Conservation (phyloP, 2,329 filamentous ascomycete species). For the Dactylellina sp. region DNA sequence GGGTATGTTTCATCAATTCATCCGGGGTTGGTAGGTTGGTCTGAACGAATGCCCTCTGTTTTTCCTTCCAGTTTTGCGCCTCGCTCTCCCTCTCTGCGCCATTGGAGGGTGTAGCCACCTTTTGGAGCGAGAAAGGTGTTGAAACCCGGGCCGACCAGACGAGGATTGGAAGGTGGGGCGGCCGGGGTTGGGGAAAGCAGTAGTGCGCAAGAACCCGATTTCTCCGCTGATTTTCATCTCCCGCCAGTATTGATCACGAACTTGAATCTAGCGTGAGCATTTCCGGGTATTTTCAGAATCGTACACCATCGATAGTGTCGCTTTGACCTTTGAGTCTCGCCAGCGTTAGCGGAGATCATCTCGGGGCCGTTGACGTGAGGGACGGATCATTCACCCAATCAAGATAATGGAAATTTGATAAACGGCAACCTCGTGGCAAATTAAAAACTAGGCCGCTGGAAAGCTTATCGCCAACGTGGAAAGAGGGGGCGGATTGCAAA, state of each 20-base stretch:
- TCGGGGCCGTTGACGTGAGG: too few relatives aligned
- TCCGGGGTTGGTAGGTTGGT: conserved; percentile 34
- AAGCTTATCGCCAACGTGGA: too few relatives aligned
- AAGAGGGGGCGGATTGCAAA: too few relatives aligned
- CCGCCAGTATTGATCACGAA: not conserved
- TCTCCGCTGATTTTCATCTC: conserved; percentile 38
- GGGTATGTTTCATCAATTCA: conserved; percentile 45
- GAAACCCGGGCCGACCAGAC: conserved; percentile 46
- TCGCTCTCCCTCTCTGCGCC: conserved; percentile 35
- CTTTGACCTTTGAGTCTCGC: too few relatives aligned
- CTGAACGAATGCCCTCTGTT: conserved; percentile 7
- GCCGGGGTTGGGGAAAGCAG: conserved; percentile 26
- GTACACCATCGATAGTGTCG: too few relatives aligned
- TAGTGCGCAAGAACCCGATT: conserved; percentile 43
- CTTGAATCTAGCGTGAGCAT: not conserved
- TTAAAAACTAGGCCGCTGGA: too few relatives aligned
- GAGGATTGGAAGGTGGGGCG: conserved; percentile 40
- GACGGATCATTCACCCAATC: too few relatives aligned
- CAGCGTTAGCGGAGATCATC: too few relatives aligned
- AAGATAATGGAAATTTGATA: too few relatives aligned
- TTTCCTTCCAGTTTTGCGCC: conserved; percentile 31
- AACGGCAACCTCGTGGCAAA: too few relatives aligned
- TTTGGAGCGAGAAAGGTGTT: conserved; percentile 1
- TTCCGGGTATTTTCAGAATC: too few relatives aligned
- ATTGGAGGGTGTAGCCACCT: conserved; percentile 5